A percentile compares a stretch with the other conserved stretches of the same genome.
Conservation (phyloP, 2,329 filamentous ascomycete species). For the Niveomyces coronatus region DNA sequence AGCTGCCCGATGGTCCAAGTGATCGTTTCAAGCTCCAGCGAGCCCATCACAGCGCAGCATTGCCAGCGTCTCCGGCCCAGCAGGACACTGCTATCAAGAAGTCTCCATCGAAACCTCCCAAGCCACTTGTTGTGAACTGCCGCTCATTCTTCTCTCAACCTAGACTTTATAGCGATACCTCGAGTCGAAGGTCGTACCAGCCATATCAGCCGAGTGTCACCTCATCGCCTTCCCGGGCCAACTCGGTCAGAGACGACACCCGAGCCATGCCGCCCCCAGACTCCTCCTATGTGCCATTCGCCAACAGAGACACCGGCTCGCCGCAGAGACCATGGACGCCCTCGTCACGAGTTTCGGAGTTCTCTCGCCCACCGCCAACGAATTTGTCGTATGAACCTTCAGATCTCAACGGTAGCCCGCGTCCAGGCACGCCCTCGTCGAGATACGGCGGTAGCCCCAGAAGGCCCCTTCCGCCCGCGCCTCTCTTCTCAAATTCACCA, state of each 20-base stretch:
- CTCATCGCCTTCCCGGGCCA: constrained; percentile 34
- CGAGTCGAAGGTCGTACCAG: constrained; percentile 16
- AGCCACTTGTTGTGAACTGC: background rate
- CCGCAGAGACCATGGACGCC: constrained; percentile 52
- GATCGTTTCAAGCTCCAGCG: constrained; percentile 19
- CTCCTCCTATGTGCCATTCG: constrained; percentile 50
- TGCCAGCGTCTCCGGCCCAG: background rate
- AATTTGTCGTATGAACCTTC: constrained; percentile 71
- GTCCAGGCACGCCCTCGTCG: constrained; percentile 84
- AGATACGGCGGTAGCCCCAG: constrained; percentile 81
- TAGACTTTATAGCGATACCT: constrained; percentile 24
- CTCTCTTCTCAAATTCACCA: constrained; percentile 58
- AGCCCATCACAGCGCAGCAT: background rate
- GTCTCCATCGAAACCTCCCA: background rate
- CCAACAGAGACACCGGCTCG: constrained; percentile 32
- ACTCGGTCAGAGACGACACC: constrained; percentile 45
- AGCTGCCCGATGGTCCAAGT: constrained; percentile 39
- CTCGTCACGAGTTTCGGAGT: constrained; percentile 45
- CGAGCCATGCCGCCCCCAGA: constrained; percentile 53
- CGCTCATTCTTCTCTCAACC: constrained; percentile 13
- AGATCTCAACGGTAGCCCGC: constrained; percentile 79
- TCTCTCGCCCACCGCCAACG: constrained; percentile 59
- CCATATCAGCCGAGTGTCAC: constrained; percentile 45
- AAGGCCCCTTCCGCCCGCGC: constrained; percentile 78
- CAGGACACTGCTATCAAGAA: background rate